Percentiles rank a stretch among this genome's conserved stretches.
These are phyloP conservation scores for Stentor coeruleus DNA, from an alignment of 73 alveolate species.

Conservation along the genomic window DNA sequence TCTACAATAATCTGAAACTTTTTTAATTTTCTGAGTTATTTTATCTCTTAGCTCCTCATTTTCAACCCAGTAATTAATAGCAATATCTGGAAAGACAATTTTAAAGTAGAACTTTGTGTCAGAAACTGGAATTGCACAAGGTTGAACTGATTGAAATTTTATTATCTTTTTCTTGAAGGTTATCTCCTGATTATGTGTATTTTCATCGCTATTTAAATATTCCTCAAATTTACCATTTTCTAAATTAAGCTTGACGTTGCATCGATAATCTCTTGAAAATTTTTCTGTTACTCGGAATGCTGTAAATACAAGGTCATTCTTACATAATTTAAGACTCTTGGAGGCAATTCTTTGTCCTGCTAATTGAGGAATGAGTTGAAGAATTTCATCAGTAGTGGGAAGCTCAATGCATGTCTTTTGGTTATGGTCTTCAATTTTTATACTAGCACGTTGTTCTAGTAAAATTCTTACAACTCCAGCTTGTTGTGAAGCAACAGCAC, in stretches of 20 bases:
- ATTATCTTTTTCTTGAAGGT: too few species aligned
- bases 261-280: background rate
- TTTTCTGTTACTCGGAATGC: background rate
- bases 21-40: too few species aligned
- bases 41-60: background rate
- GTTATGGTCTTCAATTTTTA: slow-evolving; percentile 37
- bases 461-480: slow-evolving; percentile 55
- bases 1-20: background rate
- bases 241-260: background rate
- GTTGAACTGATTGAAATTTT: background rate
- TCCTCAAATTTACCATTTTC: background rate
- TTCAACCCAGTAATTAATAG: background rate
- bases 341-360: slow-evolving; percentile 24
- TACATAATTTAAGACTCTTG: background rate
- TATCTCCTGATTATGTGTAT: too few species aligned
- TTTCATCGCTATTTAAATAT: too few species aligned
- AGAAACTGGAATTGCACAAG: background rate
- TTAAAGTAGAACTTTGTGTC: background rate
- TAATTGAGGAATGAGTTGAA: slow-evolving; percentile 45
- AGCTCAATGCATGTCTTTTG: slow-evolving; percentile 51
- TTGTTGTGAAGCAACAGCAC: slow-evolving; percentile 54
- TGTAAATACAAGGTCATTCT: background rate
- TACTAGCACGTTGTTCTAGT: slow-evolving; percentile 53
- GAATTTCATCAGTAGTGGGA: slow-evolving; percentile 47
- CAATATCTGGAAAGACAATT: background rate